Base-by-base conservation (phyloP, 306 rosid species). In the Acacia acuminata region DNA sequence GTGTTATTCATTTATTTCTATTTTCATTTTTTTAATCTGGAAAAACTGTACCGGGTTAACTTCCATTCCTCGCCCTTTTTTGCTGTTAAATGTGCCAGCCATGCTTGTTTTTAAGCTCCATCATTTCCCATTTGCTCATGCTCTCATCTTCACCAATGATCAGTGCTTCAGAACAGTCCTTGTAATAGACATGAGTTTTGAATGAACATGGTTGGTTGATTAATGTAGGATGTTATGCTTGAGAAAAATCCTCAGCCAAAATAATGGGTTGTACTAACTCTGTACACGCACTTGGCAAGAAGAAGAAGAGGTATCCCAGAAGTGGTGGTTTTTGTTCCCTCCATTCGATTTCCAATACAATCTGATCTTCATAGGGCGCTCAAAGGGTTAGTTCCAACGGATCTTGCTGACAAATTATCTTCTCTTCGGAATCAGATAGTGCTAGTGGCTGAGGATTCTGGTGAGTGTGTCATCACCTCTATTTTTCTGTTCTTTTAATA, bases 261-360 rank as follows among this genome's bases (percentile, higher is more conserved):
- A 84, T 14, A 82, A 72, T 96, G 99, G 99, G 99, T 76, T 96
- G 99, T 82, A 83, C 92, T 88, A 51, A 92, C 87, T 96, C 98
- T 88, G 81, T 86, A 14, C 83, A 89, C 66, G 92, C 83, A 48
- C 80, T 82, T 84, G 88, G 87, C 77, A 93, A 80, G 93, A 89
- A 89, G 86, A 96, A 90, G 90, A 96, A 90, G 91, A 93, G 88
- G 6, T 78, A 79, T 94, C 53, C 88, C 91, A 16, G 99, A 96
- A 89, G 91, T 89, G 58, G 92, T 88, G 65, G 90, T 92, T 1
- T 91, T 91, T n/a, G 91, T 89, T 78, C 97, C 97, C 4, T 87
- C 94, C 48, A 79, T 87, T 68, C 85, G 91, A 84, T 89, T 94
- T 81, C 99, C 99, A 0, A 73, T 88, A 48, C 96, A 92, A 51